These are phyloP conservation scores for Cicer bijugum DNA, from an alignment of 306 rosid species.

Conservation along the genomic window DNA sequence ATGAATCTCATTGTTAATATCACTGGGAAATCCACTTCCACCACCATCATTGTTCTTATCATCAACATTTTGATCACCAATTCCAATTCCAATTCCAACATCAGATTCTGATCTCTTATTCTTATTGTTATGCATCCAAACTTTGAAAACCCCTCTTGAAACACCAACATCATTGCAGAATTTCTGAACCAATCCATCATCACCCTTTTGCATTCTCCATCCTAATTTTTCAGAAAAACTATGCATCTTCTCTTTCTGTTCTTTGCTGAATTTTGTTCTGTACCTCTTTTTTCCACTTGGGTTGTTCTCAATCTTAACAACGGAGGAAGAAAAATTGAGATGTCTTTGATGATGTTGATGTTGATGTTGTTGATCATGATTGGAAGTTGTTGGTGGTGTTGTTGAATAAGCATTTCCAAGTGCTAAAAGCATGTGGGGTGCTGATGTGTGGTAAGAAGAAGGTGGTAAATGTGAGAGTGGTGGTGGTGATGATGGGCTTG, in stretches of 20 bases:
- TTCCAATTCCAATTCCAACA: constrained; percentile 12
- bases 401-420: constrained; percentile 53
- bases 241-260: constrained; percentile 84
- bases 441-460: constrained; percentile 57
- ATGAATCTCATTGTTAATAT: constrained; percentile 39
- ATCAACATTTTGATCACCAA: constrained; percentile 18
- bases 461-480: constrained; percentile 75
- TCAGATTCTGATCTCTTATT: constrained; percentile 55
- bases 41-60: constrained; percentile 18
- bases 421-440: constrained; percentile 70
- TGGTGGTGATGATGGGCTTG: constrained; percentile 84
- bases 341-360: constrained; percentile 32
- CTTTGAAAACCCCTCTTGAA: constrained; percentile 70
- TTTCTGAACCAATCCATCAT: constrained; percentile 60
- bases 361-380: constrained; percentile 43
- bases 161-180: constrained; percentile 79
- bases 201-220: constrained; percentile 75
- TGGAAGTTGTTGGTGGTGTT: constrained; percentile 29
- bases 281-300: constrained; percentile 60
- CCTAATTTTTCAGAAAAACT: constrained; percentile 73
- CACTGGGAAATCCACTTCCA: constrained; percentile 19
- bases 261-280: constrained; percentile 82
- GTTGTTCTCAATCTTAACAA: neutral
- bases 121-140: constrained; percentile 98
- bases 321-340: constrained; percentile 26